Conservation (phyloP, 768 basidiomycete species). For the Phanerochaete carnosa region DNA sequence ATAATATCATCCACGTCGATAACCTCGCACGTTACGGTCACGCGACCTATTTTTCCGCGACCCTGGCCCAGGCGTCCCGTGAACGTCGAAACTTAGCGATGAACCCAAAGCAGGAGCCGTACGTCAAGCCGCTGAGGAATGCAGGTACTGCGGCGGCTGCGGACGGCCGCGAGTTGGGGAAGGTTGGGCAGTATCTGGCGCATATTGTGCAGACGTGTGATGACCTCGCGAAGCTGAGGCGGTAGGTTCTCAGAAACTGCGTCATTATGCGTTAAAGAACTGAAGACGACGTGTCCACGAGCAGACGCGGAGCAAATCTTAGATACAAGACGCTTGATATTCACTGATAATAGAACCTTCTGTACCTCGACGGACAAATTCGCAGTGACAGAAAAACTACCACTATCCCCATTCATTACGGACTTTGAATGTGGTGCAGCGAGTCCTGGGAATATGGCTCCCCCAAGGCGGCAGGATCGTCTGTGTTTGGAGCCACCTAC, state of each 20-base stretch:
- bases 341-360: neutral
- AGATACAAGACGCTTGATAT: neutral
- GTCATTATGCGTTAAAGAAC: neutral
- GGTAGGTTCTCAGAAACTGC: slow-evolving; percentile 44
- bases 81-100: slow-evolving; percentile 84
- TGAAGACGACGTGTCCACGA: neutral
- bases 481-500: neutral
- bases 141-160: slow-evolving; percentile 62
- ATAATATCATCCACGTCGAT: slow-evolving; percentile 85
- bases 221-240: slow-evolving; percentile 64
- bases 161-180: slow-evolving; percentile 68
- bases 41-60: neutral
- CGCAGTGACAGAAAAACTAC: neutral
- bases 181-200: slow-evolving; percentile 61
- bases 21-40: slow-evolving; percentile 54
- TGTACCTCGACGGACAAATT: neutral
- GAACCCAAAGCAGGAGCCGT: slow-evolving; percentile 80
- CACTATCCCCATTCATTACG: neutral
- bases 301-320: neutral
- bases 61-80: slow-evolving; percentile 3
- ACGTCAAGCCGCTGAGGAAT: slow-evolving; percentile 77
- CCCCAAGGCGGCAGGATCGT: neutral
- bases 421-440: neutral
- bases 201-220: slow-evolving; percentile 50
- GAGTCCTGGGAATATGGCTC: neutral